These are phyloP conservation scores for Malus orientalis DNA, from an alignment of 306 rosid genomes.

Conservation along the genomic window DNA sequence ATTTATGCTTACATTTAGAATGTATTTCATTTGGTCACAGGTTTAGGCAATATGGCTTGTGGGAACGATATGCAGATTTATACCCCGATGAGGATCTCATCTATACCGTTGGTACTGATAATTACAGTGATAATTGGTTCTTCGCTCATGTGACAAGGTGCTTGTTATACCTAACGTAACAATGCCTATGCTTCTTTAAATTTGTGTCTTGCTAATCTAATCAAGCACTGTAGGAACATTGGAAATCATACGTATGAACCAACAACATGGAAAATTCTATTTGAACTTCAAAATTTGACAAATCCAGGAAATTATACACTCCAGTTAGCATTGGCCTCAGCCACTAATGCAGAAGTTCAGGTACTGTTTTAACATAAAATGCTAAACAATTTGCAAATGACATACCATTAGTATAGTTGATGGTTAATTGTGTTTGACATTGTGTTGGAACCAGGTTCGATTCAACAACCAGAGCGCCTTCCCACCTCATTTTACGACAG, in stretches of 20 bases:
- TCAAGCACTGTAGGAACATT: constrained; percentile 18
- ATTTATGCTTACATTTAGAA: too few relatives aligned
- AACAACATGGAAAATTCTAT: constrained; percentile 66
- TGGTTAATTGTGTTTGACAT: neutral
- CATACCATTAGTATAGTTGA: neutral
- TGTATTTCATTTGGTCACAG: constrained; percentile 8
- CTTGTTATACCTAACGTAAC: neutral
- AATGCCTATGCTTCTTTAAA: neutral
- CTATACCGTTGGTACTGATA: constrained; percentile 17
- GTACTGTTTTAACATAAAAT: neutral
- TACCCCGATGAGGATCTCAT: constrained; percentile 34
- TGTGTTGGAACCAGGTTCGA: constrained; percentile 39
- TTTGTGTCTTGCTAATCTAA: neutral
- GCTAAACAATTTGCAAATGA: neutral
- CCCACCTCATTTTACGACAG: constrained; percentile 25
- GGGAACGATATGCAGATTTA: constrained; percentile 43
- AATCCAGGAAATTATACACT: constrained; percentile 49
- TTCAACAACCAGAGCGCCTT: constrained; percentile 21
- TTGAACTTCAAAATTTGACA: constrained; percentile 19
- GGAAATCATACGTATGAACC: constrained; percentile 26
- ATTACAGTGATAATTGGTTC: constrained; percentile 37
- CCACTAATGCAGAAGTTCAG: constrained; percentile 15
- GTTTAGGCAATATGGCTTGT: constrained; percentile 57
- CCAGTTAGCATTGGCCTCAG: constrained; percentile 63
- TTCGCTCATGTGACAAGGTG: constrained; percentile 39